These are phyloP conservation scores for Ligustrum vulgare DNA, from an alignment of 257 asterid species.

Conservation along the genomic window DNA sequence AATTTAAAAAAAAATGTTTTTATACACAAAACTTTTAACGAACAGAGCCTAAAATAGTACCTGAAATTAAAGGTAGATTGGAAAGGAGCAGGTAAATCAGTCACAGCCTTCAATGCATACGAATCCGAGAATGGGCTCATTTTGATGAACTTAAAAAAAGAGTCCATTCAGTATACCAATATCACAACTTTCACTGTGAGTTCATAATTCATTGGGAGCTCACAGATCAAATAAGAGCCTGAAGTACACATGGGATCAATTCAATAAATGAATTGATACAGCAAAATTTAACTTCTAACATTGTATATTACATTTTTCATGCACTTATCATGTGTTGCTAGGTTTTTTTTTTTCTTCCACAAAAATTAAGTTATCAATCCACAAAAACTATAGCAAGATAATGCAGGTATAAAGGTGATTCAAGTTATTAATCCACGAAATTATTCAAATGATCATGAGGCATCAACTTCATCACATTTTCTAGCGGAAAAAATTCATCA, in stretches of 20 bases:
- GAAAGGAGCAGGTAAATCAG: constrained; percentile 75
- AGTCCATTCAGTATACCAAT: constrained; percentile 8
- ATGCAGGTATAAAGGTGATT: not conserved
- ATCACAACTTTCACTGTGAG: constrained; percentile 7
- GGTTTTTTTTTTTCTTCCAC: not conserved
- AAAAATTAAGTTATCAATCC: not conserved
- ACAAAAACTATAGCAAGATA: not conserved
- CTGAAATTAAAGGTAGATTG: constrained; percentile 77
- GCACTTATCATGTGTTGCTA: not conserved
- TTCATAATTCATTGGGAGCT: constrained; percentile 4
- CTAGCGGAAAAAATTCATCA: not conserved
- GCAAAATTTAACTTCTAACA: not conserved
- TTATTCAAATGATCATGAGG: not conserved
- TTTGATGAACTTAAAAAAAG: constrained; percentile 23
- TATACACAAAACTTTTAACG: no score
- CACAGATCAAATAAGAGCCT: not conserved
- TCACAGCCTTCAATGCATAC: constrained; percentile 68
- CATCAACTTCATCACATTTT: not conserved
- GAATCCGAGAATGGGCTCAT: constrained; percentile 46
- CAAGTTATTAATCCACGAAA: not conserved
- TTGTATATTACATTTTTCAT: not conserved
- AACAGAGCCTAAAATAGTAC: constrained; percentile 49
- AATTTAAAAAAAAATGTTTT: no score
- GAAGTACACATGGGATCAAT: not conserved
- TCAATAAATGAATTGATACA: not conserved